Percentiles rank a stretch among this genome's conserved stretches.
These are phyloP conservation scores for Stachybotrys chartarum DNA, from an alignment of 2,329 filamentous ascomycete species.

Conservation along the genomic window DNA sequence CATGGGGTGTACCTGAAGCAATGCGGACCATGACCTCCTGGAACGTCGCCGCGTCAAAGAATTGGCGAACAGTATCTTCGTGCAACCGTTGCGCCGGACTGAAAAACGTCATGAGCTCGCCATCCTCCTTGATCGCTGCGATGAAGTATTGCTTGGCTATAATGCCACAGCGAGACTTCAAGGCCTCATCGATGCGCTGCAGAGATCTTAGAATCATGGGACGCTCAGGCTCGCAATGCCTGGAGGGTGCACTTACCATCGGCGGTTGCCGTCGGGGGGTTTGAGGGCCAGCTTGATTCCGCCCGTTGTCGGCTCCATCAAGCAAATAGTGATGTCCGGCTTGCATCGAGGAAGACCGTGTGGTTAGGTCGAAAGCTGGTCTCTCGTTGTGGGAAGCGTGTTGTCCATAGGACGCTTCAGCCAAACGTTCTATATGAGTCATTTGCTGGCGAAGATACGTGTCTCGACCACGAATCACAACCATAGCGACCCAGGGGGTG, in stretches of 20 bases:
- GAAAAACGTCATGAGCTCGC: constrained; percentile 36
- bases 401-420: not conserved
- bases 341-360: not conserved
- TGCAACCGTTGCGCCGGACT: constrained; percentile 32
- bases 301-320: not conserved
- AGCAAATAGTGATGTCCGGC: not conserved
- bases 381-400: not conserved
- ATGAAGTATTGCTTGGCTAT: constrained; percentile 45
- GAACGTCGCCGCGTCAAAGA: constrained; percentile 40
- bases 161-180: constrained; percentile 46
- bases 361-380: not conserved
- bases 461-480: not conserved
- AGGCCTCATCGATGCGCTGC: constrained; percentile 43
- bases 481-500: no score
- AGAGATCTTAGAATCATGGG: not conserved
- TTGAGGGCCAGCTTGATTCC: not conserved
- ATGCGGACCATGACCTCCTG: constrained; percentile 28
- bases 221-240: not conserved
- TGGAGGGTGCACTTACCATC: not conserved
- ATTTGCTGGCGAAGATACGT: constrained; percentile 15
- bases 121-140: constrained; percentile 41
- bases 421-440: not conserved
- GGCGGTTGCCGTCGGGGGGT: not conserved
- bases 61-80: constrained; percentile 31
- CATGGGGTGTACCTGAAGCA: not conserved